Base-by-base conservation (phyloP, 352 stramenopile species). In the Phytophthora lateralis region DNA sequence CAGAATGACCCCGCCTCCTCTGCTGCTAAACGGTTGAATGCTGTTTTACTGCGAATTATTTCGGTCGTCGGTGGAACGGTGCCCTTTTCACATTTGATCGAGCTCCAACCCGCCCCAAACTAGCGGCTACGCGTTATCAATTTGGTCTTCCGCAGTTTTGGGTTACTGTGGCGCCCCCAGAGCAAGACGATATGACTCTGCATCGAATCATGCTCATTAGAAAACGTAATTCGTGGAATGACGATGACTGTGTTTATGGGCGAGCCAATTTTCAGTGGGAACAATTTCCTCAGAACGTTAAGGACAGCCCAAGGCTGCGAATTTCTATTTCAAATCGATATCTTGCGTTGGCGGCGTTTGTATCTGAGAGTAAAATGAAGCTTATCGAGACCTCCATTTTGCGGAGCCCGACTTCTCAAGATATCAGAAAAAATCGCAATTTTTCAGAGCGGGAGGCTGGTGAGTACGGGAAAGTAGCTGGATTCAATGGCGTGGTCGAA, bases 1-100 rank as follows among this genome's bases (percentile, higher is more conserved):
- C 56, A 34, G 17, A 32, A 41, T 32, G 26, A 54, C 20, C 59
- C 50, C 0, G 47, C 57, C 10, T 52, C 17, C 9, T 17, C 42
- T n/a, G 50, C 51, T 8, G 37, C 59, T 3, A 51, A 38, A 15
- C 21, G 32, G 10, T 27, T 68, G 49, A 70, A 75, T 48, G 41
- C 52, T 0, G 27, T 29, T 1, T 35, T 75, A 2, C 35, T 75
- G 9, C 53, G 60, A 12, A 35, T 75, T 0, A 17, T 71, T 0
- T 59, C 66, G 3, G 10, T 75, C 0, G 56, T 75, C 5, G 60
- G 60, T 1, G 52, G 52, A 3, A 35, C 8, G 17, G 66, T 75
- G 2, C 55, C 61, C 1, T 72, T 76, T 48, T 76, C 67, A 6
- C 57, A 0, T 72, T 76, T 27, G 67, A 76, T 18, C 57, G 62